phyloP scores from a whole-genome alignment of 768 basidiomycete species.

The Serendipita indica region DNA sequence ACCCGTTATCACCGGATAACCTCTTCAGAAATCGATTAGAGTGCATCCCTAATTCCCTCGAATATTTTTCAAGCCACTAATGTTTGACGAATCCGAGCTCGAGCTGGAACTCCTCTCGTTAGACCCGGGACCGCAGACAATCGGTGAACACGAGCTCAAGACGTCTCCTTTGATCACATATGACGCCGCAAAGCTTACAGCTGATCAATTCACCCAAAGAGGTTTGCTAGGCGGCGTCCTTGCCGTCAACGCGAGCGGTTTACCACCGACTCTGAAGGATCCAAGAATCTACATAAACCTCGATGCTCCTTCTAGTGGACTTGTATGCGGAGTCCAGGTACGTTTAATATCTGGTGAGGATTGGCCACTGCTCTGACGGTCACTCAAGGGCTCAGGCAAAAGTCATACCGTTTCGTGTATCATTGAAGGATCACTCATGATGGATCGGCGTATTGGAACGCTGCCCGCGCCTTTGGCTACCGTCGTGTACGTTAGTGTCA shows the following conservation, averaged over 20 bases:
- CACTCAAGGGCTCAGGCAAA: constrained; percentile 46
- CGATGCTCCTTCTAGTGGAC: constrained; percentile 56
- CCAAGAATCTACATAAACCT: constrained; percentile 12
- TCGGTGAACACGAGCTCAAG: not conserved
- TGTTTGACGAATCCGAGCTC: not conserved
- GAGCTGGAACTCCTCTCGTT: not conserved
- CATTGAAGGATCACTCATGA: constrained; percentile 53
- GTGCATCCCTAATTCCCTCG: too few species aligned
- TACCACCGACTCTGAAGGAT: not conserved
- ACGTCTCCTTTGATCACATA: not conserved
- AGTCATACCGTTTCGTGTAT: constrained; percentile 57
- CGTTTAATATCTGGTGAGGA: not conserved
- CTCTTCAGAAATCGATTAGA: too few species aligned
- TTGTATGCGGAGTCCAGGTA: constrained; percentile 45
- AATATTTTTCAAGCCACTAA: too few species aligned
- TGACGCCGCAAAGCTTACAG: not conserved
- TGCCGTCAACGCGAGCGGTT: not conserved
- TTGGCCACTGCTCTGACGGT: not conserved
- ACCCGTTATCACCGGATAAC: too few species aligned
- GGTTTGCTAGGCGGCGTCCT: not conserved
- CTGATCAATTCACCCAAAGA: not conserved
- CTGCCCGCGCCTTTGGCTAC: constrained; percentile 43
- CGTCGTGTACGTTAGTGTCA: constrained; percentile 26
- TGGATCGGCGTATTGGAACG: constrained; percentile 33
- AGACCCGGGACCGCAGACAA: not conserved